A percentile compares a stretch with the other conserved stretches of the same genome.
phyloP scores from a whole-genome alignment of 805 yeast genomes.

The Babjeviella inositovora region DNA sequence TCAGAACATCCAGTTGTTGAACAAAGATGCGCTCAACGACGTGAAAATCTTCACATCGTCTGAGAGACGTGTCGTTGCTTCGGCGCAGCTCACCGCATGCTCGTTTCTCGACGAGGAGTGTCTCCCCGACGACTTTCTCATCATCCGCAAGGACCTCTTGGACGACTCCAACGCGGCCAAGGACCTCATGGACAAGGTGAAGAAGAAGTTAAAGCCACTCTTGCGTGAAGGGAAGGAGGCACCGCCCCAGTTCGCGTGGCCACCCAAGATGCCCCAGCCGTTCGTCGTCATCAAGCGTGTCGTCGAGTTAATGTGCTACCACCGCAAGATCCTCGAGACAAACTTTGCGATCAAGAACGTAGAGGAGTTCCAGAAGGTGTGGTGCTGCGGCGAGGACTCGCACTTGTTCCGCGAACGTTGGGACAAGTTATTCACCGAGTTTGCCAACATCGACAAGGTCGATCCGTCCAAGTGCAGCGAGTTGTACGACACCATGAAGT shows the following conservation, averaged over 20 bases:
- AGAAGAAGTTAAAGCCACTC: constrained; percentile 88
- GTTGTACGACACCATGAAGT: constrained; percentile 95
- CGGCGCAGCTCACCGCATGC: constrained; percentile 77
- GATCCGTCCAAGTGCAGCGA: constrained; percentile 96
- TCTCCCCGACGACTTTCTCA: constrained; percentile 63
- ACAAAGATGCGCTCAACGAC: constrained; percentile 70
- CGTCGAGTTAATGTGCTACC: constrained; percentile 89
- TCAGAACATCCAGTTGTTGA: constrained; percentile 77
- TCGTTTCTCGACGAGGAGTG: constrained; percentile 61
- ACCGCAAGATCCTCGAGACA: constrained; percentile 66
- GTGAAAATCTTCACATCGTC: constrained; percentile 83
- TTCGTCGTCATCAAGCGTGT: constrained; percentile 87
- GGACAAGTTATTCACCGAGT: constrained; percentile 92
- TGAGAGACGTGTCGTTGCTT: constrained; percentile 86
- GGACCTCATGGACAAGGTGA: constrained; percentile 93
- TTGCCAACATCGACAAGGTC: constrained; percentile 83
- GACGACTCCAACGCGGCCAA: constrained; percentile 98
- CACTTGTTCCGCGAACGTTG: constrained; percentile 83
- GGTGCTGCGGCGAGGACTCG: constrained; percentile 98
- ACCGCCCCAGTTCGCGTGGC: constrained; percentile 98
- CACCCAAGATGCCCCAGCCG: constrained; percentile 96
- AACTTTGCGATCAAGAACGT: constrained; percentile 60
- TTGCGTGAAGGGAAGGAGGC: constrained; percentile 93
- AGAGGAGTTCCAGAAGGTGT: constrained; percentile 48
- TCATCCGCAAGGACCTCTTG: constrained; percentile 74